Evolutionary conservation across 306 rosid species (phyloP).

Genomic region (Cucurbita ficifolia): DNA sequence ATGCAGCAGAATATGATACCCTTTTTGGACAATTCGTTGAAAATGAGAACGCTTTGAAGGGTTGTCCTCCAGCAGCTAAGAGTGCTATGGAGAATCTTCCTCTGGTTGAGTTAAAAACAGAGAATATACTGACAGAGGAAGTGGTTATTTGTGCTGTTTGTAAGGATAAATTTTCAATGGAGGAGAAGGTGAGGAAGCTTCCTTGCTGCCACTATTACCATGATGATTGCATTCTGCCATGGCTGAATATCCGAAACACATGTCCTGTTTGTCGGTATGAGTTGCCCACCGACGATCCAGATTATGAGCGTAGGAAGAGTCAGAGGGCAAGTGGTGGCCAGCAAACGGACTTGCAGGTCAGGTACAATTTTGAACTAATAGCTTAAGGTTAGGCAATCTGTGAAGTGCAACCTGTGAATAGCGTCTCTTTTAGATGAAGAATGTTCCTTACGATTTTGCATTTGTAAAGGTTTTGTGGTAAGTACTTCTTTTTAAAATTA

Average conservation of each 20-base stretch:
- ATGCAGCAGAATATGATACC: constrained; percentile 37
- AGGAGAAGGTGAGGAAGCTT: constrained; percentile 63
- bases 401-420: constrained; percentile 15
- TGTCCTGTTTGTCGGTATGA: constrained; percentile 88
- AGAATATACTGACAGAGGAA: constrained; percentile 34
- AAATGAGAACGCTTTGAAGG: constrained; percentile 43
- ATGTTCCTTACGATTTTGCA: background rate
- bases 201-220: constrained; percentile 82
- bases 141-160: constrained; percentile 60
- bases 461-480: constrained; percentile 1
- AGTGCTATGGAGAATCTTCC: constrained; percentile 59
- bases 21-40: constrained; percentile 57
- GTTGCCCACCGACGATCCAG: constrained; percentile 74
- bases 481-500: background rate
- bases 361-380: constrained; percentile 23
- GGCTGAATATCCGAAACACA: constrained; percentile 71
- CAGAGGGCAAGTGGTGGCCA: constrained; percentile 20
- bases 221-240: constrained; percentile 77
- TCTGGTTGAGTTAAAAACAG: constrained; percentile 40
- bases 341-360: constrained; percentile 24
- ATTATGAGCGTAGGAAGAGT: constrained; percentile 59
- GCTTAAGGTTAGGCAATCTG: constrained; percentile 22
- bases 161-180: constrained; percentile 43
- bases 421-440: constrained; percentile 17
- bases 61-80: constrained; percentile 63